phyloP scores from a whole-genome alignment of 2,329 filamentous ascomycete species.

The Trichoderma asperellum region DNA sequence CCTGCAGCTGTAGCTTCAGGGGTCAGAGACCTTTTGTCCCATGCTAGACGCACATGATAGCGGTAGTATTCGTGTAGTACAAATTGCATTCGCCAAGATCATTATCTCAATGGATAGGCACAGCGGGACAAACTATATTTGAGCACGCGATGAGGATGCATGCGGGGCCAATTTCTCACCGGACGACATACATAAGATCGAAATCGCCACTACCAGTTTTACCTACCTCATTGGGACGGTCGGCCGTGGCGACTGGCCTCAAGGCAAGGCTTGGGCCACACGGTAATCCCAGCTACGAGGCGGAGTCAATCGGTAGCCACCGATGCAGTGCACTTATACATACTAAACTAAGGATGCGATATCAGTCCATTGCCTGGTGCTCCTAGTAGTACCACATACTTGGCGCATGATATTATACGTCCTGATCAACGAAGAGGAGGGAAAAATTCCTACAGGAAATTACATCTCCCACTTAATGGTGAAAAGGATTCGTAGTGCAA shows the following conservation, averaged over 20 bases:
- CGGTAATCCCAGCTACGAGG: background rate
- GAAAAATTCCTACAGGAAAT: background rate
- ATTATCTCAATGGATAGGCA: background rate
- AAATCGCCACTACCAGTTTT: conserved; percentile 11
- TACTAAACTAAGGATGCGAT: background rate
- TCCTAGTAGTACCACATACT: background rate
- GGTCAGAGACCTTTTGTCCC: conserved; percentile 8
- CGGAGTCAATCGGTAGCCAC: background rate
- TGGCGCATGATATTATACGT: background rate
- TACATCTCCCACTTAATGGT: background rate
- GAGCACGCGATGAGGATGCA: conserved; percentile 19
- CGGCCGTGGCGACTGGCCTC: conserved; percentile 9
- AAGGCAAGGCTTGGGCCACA: conserved; percentile 1
- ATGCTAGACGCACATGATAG: conserved; percentile 20
- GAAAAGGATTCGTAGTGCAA: background rate
- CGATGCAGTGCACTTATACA: background rate
- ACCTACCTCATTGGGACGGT: conserved; percentile 23
- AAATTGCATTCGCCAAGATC: conserved; percentile 1
- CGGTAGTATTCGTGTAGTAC: conserved; percentile 10
- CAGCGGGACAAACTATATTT: background rate
- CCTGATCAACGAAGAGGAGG: background rate
- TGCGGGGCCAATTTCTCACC: conserved; percentile 6
- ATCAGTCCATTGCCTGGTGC: background rate
- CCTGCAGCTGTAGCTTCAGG: conserved; percentile 17
- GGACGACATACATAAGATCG: conserved; percentile 4